phyloP scores from a whole-genome alignment of 139 green algal species.

The Tetradesmus lagerheimii region DNA sequence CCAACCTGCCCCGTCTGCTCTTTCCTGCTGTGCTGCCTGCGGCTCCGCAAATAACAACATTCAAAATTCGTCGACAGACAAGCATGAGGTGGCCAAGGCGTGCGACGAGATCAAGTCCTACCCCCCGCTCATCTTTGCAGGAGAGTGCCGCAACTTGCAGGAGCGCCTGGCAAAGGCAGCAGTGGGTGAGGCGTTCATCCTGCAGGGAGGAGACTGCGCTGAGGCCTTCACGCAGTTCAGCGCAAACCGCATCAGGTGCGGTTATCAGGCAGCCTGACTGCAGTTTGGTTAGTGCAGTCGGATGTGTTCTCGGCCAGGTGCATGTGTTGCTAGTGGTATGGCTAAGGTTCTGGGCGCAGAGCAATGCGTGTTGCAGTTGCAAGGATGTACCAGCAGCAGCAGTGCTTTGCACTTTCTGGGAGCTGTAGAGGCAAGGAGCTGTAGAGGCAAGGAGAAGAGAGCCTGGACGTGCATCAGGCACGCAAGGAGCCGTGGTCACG shows the following conservation, averaged over 20 bases:
- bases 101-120: conserved; percentile 77
- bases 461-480: too few relatives aligned
- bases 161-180: conserved; percentile 86
- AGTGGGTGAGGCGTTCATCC: conserved; percentile 87
- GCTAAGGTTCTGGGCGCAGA: too few relatives aligned
- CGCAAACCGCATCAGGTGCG: conserved; percentile 91
- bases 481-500: too few relatives aligned
- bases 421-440: too few relatives aligned
- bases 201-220: conserved; percentile 97
- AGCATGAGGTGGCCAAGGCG: conserved; percentile 68
- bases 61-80: conserved; percentile 66
- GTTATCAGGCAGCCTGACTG: too few relatives aligned
- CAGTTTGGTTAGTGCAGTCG: too few relatives aligned
- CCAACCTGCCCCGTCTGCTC: not conserved
- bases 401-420: too few relatives aligned
- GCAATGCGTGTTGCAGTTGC: too few relatives aligned
- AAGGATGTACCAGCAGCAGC: too few relatives aligned
- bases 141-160: conserved; percentile 96
- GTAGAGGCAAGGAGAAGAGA: too few relatives aligned
- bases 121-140: conserved; percentile 97
- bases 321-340: too few relatives aligned
- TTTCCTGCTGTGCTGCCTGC: not conserved
- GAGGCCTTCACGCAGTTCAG: conserved; percentile 97
- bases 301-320: too few relatives aligned
- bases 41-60: conserved; percentile 42